phyloP scores from a whole-genome alignment of 768 basidiomycete species.

The Tephrocybe sp. region DNA sequence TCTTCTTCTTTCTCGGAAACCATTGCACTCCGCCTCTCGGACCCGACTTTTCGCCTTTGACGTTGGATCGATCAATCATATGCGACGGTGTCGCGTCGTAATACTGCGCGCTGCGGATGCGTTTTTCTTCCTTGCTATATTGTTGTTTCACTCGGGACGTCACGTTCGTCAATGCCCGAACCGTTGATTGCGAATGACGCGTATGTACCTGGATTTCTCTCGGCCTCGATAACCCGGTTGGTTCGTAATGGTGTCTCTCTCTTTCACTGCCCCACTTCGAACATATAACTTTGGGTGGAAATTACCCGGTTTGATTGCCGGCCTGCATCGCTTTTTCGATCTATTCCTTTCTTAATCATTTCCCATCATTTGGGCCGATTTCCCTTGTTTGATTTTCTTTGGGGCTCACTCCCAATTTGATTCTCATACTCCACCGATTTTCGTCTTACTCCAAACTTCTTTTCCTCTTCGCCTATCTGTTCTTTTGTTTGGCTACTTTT shows the following conservation, averaged over 20 bases:
- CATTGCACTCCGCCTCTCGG: background rate
- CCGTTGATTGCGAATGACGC: too few relatives aligned
- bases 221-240: background rate
- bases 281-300: background rate
- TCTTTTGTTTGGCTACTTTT: background rate
- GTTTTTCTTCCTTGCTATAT: background rate
- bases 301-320: background rate
- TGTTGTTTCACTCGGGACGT: too few relatives aligned
- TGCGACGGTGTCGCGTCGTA: conserved; percentile 6
- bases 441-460: background rate
- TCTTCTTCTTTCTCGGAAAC: background rate
- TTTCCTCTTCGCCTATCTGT: background rate
- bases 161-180: background rate
- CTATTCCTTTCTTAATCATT: conserved; percentile 2
- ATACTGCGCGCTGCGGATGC: conserved; percentile 7
- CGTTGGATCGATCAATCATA: background rate
- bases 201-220: too few relatives aligned
- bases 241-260: background rate
- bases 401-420: background rate
- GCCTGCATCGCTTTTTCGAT: background rate
- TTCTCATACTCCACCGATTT: too few relatives aligned
- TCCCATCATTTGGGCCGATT: background rate
- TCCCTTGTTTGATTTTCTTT: background rate
- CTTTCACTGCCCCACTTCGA: background rate
- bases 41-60: background rate